Percentiles rank a stretch among this genome's conserved stretches.
These are phyloP conservation scores for Candida ascalaphidarum DNA, from an alignment of 805 yeast species.

Conservation along the genomic window DNA sequence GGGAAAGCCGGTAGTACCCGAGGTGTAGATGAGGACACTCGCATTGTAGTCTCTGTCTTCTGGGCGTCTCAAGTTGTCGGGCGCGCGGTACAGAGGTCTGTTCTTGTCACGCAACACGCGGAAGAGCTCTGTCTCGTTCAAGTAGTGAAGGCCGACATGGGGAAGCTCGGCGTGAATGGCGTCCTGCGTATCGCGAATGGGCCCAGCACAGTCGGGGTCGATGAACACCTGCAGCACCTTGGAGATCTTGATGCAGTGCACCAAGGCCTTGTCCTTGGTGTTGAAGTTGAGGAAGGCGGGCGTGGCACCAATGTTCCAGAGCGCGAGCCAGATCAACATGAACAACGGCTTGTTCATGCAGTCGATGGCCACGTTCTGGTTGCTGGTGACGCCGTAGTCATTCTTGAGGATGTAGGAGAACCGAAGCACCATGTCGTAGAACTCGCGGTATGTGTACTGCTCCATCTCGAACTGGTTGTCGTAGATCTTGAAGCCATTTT, in stretches of 20 bases:
- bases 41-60: constrained; percentile 51
- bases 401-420: constrained; percentile 56
- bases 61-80: constrained; percentile 50
- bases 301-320: constrained; percentile 86
- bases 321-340: constrained; percentile 70
- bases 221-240: constrained; percentile 55
- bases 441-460: constrained; percentile 56
- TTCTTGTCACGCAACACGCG: constrained; percentile 30
- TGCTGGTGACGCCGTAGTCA: constrained; percentile 55
- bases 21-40: constrained; percentile 73
- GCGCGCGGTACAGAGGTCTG: constrained; percentile 45
- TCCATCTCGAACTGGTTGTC: constrained; percentile 57
- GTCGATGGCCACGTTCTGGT: constrained; percentile 66
- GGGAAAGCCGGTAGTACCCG: constrained; percentile 94
- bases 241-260: constrained; percentile 74
- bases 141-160: constrained; percentile 32
- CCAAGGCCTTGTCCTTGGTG: constrained; percentile 60
- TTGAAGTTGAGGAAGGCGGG: constrained; percentile 87
- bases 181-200: constrained; percentile 42
- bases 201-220: constrained; percentile 58
- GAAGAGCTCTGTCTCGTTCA: constrained; percentile 44
- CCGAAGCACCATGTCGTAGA: constrained; percentile 57
- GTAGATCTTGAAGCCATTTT: constrained; percentile 29
- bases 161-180: constrained; percentile 29
- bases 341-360: constrained; percentile 80